Evolutionary conservation across 2,329 filamentous ascomycete species (phyloP).

Genomic region (Fonsecaea nubica): DNA sequence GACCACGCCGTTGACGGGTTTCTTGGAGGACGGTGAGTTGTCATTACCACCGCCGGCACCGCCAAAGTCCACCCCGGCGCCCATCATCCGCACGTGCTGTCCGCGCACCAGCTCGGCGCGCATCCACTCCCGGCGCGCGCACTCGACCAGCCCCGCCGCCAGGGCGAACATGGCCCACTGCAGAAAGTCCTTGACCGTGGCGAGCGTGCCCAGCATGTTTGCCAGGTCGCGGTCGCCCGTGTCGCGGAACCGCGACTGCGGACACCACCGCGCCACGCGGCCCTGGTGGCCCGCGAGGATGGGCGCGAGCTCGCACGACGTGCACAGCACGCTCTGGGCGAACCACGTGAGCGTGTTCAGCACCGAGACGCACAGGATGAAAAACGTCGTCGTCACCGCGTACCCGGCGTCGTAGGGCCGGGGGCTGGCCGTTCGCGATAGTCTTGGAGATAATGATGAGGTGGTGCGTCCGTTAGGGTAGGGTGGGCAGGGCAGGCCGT

Average conservation of each 20-base stretch:
- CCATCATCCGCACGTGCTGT: slow-evolving; percentile 19
- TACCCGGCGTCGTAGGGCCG: slow-evolving; percentile 27
- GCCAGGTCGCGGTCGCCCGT: slow-evolving; percentile 39
- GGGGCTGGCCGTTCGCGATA: neutral
- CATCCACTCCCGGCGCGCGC: slow-evolving; percentile 33
- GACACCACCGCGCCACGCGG: slow-evolving; percentile 34
- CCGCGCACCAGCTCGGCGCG: slow-evolving; percentile 24
- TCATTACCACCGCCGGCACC: slow-evolving; percentile 11
- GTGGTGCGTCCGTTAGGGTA: slow-evolving; percentile 2
- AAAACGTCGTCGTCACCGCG: slow-evolving; percentile 28
- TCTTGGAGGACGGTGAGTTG: neutral
- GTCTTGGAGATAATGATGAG: neutral
- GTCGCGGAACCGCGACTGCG: slow-evolving; percentile 36
- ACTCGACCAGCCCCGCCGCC: slow-evolving; percentile 29
- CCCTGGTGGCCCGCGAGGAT: slow-evolving; percentile 34
- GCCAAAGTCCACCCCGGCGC: slow-evolving; percentile 32
- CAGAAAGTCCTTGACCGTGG: slow-evolving; percentile 34
- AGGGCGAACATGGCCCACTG: slow-evolving; percentile 34
- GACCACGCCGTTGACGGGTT: neutral
- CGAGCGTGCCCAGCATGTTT: slow-evolving; percentile 62
- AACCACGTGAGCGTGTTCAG: slow-evolving; percentile 34
- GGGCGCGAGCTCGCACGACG: slow-evolving; percentile 35
- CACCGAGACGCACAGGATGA: slow-evolving; percentile 29
- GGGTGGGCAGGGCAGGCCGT: slow-evolving; percentile 28
- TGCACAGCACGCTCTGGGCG: slow-evolving; percentile 32